Conservation (phyloP, 371 early-diverging fungal species). For the Nosema bombycis region DNA sequence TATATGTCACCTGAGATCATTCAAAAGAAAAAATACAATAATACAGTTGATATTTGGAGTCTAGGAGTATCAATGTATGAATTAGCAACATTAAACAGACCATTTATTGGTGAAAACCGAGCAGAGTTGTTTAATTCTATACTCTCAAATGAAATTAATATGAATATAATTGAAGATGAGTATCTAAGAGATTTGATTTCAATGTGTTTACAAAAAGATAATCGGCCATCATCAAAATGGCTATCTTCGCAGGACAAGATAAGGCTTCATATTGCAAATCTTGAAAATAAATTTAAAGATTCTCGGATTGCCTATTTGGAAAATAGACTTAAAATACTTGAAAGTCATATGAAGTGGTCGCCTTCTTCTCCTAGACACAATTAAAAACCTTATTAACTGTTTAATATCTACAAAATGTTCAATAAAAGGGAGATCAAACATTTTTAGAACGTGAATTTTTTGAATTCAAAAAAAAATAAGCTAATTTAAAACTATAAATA, state of each 20-base stretch:
- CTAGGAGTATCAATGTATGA: constrained; percentile 91
- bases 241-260: constrained; percentile 24
- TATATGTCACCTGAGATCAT: constrained; percentile 69
- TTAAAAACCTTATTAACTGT: too few relatives aligned
- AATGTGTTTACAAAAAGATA: constrained; percentile 42
- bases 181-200: constrained; percentile 32
- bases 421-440: too few relatives aligned
- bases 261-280: constrained; percentile 29
- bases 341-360: constrained; percentile 13
- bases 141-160: constrained; percentile 18
- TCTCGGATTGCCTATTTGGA: constrained; percentile 40
- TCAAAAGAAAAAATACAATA: constrained; percentile 67
- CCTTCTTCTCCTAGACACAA: background rate
- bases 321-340: constrained; percentile 40
- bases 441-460: too few relatives aligned
- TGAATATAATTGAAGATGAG: background rate
- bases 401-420: too few relatives aligned
- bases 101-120: constrained; percentile 50
- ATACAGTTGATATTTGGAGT: constrained; percentile 77
- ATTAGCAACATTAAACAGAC: constrained; percentile 42
- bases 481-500: too few relatives aligned
- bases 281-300: constrained; percentile 38
- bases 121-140: constrained; percentile 43
- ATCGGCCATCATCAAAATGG: constrained; percentile 24
- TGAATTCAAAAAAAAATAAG: too few relatives aligned